Percentiles rank a stretch among this genome's conserved stretches.
These are phyloP conservation scores for Saturnispora besseyi DNA, from an alignment of 805 yeast genomes.

Conservation along the genomic window DNA sequence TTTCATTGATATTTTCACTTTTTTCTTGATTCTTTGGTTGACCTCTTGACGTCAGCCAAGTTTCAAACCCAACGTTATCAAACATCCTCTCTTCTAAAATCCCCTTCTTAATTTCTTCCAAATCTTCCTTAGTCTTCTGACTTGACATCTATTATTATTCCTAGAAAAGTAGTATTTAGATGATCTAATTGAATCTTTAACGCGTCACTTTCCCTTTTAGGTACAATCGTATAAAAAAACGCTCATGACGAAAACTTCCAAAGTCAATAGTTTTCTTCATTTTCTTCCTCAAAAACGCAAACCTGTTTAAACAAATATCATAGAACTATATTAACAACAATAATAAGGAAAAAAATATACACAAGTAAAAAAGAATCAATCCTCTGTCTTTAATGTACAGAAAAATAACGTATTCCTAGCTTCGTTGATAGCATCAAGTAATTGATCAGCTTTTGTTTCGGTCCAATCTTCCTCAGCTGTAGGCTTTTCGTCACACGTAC, in stretches of 20 bases:
- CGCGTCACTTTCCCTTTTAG: background rate
- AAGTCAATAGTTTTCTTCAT: too few species aligned
- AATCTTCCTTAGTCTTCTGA: background rate
- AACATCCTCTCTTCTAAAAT: background rate
- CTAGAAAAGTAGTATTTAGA: background rate
- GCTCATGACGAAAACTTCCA: background rate
- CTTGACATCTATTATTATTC: background rate
- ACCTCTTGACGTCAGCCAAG: background rate
- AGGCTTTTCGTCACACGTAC: constrained; percentile 28
- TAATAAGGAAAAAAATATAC: background rate
- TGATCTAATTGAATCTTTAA: background rate
- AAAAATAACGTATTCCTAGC: constrained; percentile 60
- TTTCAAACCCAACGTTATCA: constrained; percentile 2
- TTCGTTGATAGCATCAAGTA: constrained; percentile 36
- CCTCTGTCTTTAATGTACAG: constrained; percentile 28
- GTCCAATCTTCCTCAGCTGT: constrained; percentile 35
- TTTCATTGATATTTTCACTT: background rate
- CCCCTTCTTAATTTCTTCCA: background rate
- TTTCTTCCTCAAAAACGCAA: too few species aligned
- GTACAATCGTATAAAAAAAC: background rate
- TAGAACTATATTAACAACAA: too few species aligned
- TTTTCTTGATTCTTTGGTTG: background rate
- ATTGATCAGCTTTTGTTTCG: constrained; percentile 35
- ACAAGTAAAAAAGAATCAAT: background rate
- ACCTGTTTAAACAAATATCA: too few species aligned